A percentile compares a stretch with the other conserved stretches of the same genome.
Evolutionary conservation across 805 yeast species (phyloP).

Genomic region (Candida stauntonica): DNA sequence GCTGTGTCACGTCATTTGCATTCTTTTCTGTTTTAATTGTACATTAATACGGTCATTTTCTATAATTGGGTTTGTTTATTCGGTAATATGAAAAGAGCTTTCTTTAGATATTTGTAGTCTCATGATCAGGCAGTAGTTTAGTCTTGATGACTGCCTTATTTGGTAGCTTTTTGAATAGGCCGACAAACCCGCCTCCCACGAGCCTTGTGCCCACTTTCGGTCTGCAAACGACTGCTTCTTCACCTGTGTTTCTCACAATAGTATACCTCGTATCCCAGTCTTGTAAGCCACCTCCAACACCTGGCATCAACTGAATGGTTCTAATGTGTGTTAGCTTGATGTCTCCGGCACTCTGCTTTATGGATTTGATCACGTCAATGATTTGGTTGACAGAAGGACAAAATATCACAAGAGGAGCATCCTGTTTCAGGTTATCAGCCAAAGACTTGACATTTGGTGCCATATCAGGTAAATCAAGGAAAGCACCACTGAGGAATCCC

Average conservation of each 20-base stretch:
- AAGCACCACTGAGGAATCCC: slow-evolving; percentile 38
- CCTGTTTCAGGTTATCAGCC: slow-evolving; percentile 33
- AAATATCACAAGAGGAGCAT: slow-evolving; percentile 41
- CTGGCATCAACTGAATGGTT: slow-evolving; percentile 40
- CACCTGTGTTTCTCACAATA: slow-evolving; percentile 36
- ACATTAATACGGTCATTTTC: too few relatives aligned
- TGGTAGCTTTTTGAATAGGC: slow-evolving; percentile 35
- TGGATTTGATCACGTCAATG: slow-evolving; percentile 33
- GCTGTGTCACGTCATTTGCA: background rate
- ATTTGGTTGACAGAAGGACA: slow-evolving; percentile 48
- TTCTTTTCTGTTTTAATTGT: too few relatives aligned
- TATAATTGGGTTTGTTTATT: too few relatives aligned
- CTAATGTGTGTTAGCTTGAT: slow-evolving; percentile 34
- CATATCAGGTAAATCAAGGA: slow-evolving; percentile 45
- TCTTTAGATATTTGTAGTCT: too few relatives aligned
- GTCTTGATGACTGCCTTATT: slow-evolving; percentile 17
- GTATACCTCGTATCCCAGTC: slow-evolving; percentile 47
- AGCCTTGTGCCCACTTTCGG: slow-evolving; percentile 45
- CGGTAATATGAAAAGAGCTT: too few relatives aligned
- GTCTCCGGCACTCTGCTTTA: slow-evolving; percentile 28
- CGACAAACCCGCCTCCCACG: slow-evolving; percentile 50
- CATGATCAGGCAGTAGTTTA: slow-evolving; percentile 7
- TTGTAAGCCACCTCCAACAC: slow-evolving; percentile 47
- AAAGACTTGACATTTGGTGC: slow-evolving; percentile 32
- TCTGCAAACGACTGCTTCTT: slow-evolving; percentile 40